These are phyloP conservation scores for Ustilago hordei DNA, from an alignment of 1,284 basidiomycete genomes.

Conservation along the genomic window DNA sequence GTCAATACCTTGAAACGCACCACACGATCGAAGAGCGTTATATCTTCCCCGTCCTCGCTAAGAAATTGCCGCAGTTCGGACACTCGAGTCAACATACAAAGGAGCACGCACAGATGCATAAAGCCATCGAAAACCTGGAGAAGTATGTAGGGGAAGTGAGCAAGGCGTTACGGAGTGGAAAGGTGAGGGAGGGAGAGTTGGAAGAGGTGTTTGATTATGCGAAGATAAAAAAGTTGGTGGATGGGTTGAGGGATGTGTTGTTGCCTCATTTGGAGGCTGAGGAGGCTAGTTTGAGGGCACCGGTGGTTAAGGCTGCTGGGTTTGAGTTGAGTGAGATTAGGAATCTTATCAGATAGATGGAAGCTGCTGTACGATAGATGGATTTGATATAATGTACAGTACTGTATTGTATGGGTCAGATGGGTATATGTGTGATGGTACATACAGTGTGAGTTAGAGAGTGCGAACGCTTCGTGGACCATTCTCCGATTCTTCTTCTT, in stretches of 20 bases:
- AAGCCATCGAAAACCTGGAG: conserved; percentile 32
- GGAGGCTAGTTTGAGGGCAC: conserved; percentile 48
- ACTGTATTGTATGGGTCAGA: neutral
- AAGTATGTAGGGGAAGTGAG: conserved; percentile 23
- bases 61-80: conserved; percentile 57
- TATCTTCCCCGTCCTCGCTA: conserved; percentile 62
- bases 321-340: conserved; percentile 42
- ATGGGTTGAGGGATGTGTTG: conserved; percentile 33
- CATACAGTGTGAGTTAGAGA: conserved; percentile 11
- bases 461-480: conserved; percentile 43
- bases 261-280: conserved; percentile 58
- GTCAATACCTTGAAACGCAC: conserved; percentile 54
- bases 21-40: conserved; percentile 62
- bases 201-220: conserved; percentile 42
- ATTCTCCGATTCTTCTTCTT: conserved; percentile 24
- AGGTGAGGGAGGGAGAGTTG: conserved; percentile 20
- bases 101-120: conserved; percentile 56
- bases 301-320: conserved; percentile 47
- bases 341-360: conserved; percentile 29
- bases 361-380: neutral
- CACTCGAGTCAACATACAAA: conserved; percentile 39
- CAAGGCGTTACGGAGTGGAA: conserved; percentile 14
- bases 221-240: conserved; percentile 25
- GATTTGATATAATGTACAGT: neutral
- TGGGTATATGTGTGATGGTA: too few species aligned